These are phyloP conservation scores for Colletotrichum sp. DNA, from an alignment of 2,329 filamentous ascomycete genomes.

Conservation along the genomic window DNA sequence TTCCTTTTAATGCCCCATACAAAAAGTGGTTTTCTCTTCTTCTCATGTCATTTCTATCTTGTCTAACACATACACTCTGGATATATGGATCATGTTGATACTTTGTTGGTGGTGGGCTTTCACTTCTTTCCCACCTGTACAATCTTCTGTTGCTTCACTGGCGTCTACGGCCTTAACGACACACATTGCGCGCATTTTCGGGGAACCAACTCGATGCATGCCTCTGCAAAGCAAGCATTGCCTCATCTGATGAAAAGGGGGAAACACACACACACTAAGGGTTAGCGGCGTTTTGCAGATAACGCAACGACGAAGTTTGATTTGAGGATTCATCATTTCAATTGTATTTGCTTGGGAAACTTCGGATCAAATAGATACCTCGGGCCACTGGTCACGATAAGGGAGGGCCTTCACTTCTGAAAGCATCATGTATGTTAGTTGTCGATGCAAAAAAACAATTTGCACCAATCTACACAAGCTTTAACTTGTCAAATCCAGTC, in stretches of 20 bases:
- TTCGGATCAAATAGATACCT: constrained; percentile 12
- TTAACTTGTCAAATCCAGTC: not conserved
- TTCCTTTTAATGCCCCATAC: not conserved
- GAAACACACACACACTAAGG: not conserved
- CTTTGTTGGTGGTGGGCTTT: not conserved
- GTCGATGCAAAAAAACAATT: not conserved
- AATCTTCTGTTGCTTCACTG: not conserved
- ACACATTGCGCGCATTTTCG: not conserved
- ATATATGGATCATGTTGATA: constrained; percentile 1
- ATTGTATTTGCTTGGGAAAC: not conserved
- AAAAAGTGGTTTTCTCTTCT: constrained; percentile 7
- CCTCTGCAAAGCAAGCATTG: not conserved
- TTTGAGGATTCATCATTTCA: not conserved
- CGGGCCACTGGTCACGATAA: not conserved
- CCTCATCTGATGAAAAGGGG: not conserved
- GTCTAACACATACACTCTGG: not conserved
- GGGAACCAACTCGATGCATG: not conserved
- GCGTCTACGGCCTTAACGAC: constrained; percentile 3
- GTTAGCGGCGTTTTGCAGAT: not conserved
- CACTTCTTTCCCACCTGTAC: not conserved
- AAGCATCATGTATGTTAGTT: not conserved
- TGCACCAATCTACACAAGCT: constrained; percentile 2
- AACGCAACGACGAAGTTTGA: not conserved
- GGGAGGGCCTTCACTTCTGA: constrained; percentile 5
- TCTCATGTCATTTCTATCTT: not conserved